These are phyloP conservation scores for Talaromyces wortmannii DNA, from an alignment of 495 filamentous ascomycete genomes.

Conservation along the genomic window DNA sequence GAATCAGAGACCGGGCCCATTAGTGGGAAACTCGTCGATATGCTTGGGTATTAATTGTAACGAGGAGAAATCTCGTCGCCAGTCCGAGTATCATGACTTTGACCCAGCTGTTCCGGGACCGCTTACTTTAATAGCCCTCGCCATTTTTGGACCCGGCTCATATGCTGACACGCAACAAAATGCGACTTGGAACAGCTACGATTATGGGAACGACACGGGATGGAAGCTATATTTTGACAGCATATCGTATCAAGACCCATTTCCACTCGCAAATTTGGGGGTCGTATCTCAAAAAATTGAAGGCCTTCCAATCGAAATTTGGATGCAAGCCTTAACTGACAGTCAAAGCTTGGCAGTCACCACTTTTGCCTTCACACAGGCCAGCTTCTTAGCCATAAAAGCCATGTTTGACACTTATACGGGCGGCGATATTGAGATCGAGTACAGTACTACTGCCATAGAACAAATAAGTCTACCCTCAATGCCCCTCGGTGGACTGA, in stretches of 20 bases:
- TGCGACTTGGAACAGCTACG: background rate
- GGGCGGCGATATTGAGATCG: background rate
- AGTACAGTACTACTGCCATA: background rate
- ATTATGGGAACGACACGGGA: background rate
- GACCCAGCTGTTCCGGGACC: constrained; percentile 9
- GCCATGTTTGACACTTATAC: background rate
- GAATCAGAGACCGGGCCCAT: constrained; percentile 8
- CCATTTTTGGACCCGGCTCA: constrained; percentile 21
- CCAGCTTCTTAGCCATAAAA: background rate
- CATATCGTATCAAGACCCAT: background rate
- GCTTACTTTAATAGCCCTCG: constrained; percentile 16
- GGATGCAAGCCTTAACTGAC: background rate
- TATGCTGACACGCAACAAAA: constrained; percentile 9
- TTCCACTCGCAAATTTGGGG: background rate
- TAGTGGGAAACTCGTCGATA: constrained; percentile 8
- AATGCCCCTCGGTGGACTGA: background rate
- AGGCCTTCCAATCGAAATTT: background rate
- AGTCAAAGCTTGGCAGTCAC: background rate
- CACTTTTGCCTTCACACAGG: background rate
- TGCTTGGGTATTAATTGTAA: background rate
- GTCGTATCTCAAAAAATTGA: background rate
- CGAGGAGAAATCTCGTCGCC: background rate
- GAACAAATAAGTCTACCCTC: background rate
- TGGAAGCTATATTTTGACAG: background rate
- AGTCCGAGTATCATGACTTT: background rate